Conservation (phyloP, 1,284 basidiomycete species). For the Marasmius tenuissimus region DNA sequence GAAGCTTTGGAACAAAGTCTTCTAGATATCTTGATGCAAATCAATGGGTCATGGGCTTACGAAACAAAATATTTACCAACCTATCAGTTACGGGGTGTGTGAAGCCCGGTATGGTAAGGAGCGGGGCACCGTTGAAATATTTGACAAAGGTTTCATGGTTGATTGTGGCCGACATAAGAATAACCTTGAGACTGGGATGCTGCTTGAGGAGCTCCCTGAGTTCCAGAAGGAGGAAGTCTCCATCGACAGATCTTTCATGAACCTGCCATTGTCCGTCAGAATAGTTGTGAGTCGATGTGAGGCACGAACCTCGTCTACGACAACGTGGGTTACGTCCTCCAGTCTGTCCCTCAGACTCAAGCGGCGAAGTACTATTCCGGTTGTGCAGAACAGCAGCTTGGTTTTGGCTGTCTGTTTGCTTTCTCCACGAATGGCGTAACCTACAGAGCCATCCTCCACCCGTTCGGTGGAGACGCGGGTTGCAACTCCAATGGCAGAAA, state of each 20-base stretch:
- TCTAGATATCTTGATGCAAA: conserved; percentile 68
- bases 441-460: conserved; percentile 81
- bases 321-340: conserved; percentile 75
- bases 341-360: conserved; percentile 77
- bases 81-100: conserved; percentile 78
- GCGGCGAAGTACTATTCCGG: conserved; percentile 85
- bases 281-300: background rate
- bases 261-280: conserved; percentile 45
- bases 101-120: conserved; percentile 83
- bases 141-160: conserved; percentile 81
- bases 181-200: conserved; percentile 78
- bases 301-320: conserved; percentile 82
- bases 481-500: conserved; percentile 90
- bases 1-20: conserved; percentile 64
- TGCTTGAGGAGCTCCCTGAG: conserved; percentile 72
- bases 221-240: conserved; percentile 89
- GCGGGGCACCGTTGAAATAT: conserved; percentile 82
- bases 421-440: conserved; percentile 93
- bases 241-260: conserved; percentile 89
- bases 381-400: conserved; percentile 89
- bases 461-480: conserved; percentile 87
- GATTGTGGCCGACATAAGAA: conserved; percentile 89
- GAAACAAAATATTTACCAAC: conserved; percentile 36
- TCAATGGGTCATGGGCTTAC: background rate
- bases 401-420: conserved; percentile 67